phyloP scores from a whole-genome alignment of 2,329 filamentous ascomycete species.

The Rhinocladiella similis region DNA sequence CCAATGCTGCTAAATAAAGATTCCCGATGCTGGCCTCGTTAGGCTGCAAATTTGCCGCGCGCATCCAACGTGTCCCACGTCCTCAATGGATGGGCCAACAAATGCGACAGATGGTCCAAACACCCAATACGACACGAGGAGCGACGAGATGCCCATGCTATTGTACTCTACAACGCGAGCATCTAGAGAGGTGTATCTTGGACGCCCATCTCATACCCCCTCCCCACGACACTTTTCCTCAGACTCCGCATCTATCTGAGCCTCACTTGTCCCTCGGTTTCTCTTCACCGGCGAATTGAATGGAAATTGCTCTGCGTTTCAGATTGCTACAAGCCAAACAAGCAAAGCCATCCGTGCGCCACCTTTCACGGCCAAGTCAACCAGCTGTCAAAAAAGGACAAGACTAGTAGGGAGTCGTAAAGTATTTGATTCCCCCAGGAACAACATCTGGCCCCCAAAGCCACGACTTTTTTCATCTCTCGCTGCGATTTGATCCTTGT shows the following conservation, averaged over 20 bases:
- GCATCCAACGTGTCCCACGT: slow-evolving; percentile 9
- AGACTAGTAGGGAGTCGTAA: background rate
- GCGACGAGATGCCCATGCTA: background rate
- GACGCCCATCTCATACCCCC: no score
- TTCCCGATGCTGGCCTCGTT: background rate
- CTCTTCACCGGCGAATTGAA: background rate
- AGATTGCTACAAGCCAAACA: slow-evolving; percentile 18
- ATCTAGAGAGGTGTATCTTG: no score
- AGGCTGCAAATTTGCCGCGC: slow-evolving; percentile 19
- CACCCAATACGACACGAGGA: background rate
- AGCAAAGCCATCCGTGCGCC: slow-evolving; percentile 1
- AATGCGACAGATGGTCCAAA: background rate
- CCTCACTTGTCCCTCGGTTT: background rate
- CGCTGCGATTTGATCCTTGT: background rate
- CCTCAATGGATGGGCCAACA: background rate
- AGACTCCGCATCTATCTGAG: no score
- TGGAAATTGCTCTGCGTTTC: slow-evolving; percentile 22
- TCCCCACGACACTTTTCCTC: no score
- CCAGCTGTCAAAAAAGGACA: background rate
- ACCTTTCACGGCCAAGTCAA: background rate
- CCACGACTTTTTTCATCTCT: background rate
- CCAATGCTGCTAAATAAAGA: slow-evolving; percentile 15
- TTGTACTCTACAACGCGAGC: no score
- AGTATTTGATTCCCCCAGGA: slow-evolving; percentile 1
- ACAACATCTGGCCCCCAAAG: background rate